Evolutionary conservation across 2,329 filamentous ascomycete genomes (phyloP), one percentile per base, ranked within the genome.

Genomic region (Venturia nashicola): DNA sequence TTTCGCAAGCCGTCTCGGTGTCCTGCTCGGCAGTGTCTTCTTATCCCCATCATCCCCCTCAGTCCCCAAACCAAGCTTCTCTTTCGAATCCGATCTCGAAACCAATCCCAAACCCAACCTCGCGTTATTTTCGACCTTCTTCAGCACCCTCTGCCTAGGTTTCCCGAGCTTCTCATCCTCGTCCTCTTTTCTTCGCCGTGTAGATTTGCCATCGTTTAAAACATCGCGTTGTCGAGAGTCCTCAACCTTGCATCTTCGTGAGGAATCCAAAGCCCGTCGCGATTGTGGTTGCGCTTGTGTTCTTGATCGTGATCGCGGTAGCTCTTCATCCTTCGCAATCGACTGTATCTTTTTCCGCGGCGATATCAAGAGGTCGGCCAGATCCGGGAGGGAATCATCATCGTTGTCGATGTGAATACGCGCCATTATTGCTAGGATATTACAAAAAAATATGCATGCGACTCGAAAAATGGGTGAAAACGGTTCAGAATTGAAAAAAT

Each of bases 381-480:
- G 55, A 51, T 67, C 66, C 6, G 67, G 67, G 8, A 68, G 60
- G 16, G 66, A 65, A 43, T 66, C 65, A 32, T 67, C 65, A 32
- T 67, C 66, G 34, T 54, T 66, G 27, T 64, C 51, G n/a, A 65
- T 61, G 46, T 65, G 27, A 36, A 66, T 54, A 12, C 65, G 59
- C 23, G 65, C 65, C 65, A 66, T 66, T 7, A 46, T 39, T 34
- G 23, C 11, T 14, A 46, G 1, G 48, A 16, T 61, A 46, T 14
- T 34, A n/a, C 6, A 9, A 23, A 62, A 51, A 11, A 62, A 14
- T 23, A 46, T 32, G 36, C 16, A 39, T 39, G 14, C 27, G 5
- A 3, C 32, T 27, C 27, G 27, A 14, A 12, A 57, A 36, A 18
- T 32, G 27, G 32, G 20, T 14, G 3, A 36, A 36, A 57, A 36